These are phyloP conservation scores for Conticribra weissflogii DNA, from an alignment of 108 stramenopile species.

Conservation along the genomic window DNA sequence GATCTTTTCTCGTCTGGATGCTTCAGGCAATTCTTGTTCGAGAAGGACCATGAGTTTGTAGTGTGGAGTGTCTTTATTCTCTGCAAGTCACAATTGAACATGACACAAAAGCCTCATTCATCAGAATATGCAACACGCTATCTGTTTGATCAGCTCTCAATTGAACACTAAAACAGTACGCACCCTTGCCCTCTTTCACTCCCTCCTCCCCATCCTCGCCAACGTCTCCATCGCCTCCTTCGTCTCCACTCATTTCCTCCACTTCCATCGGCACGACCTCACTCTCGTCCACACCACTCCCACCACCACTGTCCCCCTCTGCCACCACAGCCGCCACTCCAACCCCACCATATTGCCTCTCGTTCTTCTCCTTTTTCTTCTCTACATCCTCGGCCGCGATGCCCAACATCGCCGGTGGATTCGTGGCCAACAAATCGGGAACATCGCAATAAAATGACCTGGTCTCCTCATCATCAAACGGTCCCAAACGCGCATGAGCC, in stretches of 20 bases:
- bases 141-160: too few relatives aligned
- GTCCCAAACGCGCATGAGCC: slow-evolving; percentile 67
- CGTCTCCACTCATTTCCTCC: slow-evolving; percentile 42
- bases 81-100: slow-evolving; percentile 20
- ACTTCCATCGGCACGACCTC: slow-evolving; percentile 25
- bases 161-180: not conserved
- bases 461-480: slow-evolving; percentile 93
- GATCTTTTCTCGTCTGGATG: slow-evolving; percentile 79
- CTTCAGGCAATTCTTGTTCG: slow-evolving; percentile 92
- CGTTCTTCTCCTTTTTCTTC: slow-evolving; percentile 68
- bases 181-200: slow-evolving; percentile 23
- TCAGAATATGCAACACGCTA: too few relatives aligned
- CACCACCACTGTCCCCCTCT: slow-evolving; percentile 36
- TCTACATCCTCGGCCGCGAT: slow-evolving; percentile 77
- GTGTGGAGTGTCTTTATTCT: slow-evolving; percentile 82
- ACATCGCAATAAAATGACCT: slow-evolving; percentile 93
- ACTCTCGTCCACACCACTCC: slow-evolving; percentile 30
- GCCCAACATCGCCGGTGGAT: slow-evolving; percentile 90
- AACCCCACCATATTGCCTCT: slow-evolving; percentile 61
- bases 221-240: slow-evolving; percentile 48
- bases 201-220: slow-evolving; percentile 53
- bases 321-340: slow-evolving; percentile 41
- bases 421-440: slow-evolving; percentile 89
- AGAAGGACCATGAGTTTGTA: slow-evolving; percentile 87
- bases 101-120: too few relatives aligned